Evolutionary conservation across 305 asterid species (phyloP), one percentile per base, ranked within the genome.

Genomic region (Caryopteris hybrid): DNA sequence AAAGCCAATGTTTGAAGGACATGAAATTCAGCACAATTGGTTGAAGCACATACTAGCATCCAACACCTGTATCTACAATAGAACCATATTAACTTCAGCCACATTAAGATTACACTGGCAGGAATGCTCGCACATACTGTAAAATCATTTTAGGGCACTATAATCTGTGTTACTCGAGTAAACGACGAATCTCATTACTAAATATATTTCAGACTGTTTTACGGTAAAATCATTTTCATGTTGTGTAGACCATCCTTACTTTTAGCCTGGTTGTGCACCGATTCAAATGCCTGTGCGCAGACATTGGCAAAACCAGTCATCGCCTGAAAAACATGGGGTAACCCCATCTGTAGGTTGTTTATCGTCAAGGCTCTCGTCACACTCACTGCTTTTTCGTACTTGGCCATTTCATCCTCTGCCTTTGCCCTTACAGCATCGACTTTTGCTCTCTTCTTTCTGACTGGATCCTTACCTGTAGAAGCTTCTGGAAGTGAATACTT

Each of bases 391-490:
- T 92, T 91, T 47, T 84, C 98, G 33, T 91, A 86, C 82, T 83
- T 89, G 1, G 85, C 94, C 79, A 84, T 91, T 75, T 91, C 96
- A 14, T 91, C 98, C 76, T 83, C 90, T 0, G 96, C 96, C 68
- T 79, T 87, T 12, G 75, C 83, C 66, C 91, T 82, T 12, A 80
- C 42, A 0, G 55, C 53, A 41, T 83, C 89, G 57, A 91, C 88
- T 57, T 85, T 86, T n/a, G 84, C 88, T 62, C 87, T 76, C 71
- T 82, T 87, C 66, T 80, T 82, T 25, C 80, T 65, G 33, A 84
- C 84, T 0, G 94, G 92, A 63, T 85, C 77, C 82, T 83, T 86
- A 64, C 45, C 66, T 11, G 76, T 42, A 3, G 80, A 69, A 38
- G 65, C 59, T 51, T 74, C 85, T 0, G 85, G 73, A 17, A 75